Conservation (phyloP, 257 asterid genomes). For the Catharanthus roseus region DNA sequence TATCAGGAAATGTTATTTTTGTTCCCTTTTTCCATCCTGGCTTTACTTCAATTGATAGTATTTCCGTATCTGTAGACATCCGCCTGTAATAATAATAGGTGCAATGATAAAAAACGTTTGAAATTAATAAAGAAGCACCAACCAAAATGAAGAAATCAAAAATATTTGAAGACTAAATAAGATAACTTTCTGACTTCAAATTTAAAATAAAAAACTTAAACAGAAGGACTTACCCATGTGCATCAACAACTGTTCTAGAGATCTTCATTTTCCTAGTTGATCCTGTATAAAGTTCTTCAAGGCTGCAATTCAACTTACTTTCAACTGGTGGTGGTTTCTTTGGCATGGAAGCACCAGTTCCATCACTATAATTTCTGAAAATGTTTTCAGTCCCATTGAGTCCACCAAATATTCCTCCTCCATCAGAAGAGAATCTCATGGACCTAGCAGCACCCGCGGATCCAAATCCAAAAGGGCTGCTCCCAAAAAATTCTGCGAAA, state of each 20-base stretch:
- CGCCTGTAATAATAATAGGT: conserved; percentile 45
- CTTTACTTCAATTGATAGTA: conserved; percentile 63
- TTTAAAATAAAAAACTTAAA: background rate
- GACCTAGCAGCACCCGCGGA: conserved; percentile 49
- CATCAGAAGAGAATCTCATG: conserved; percentile 50
- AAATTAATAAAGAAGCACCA: too few species aligned
- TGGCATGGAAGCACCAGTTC: conserved; percentile 36
- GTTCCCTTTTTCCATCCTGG: conserved; percentile 96
- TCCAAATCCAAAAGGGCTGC: conserved; percentile 71
- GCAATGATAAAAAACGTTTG: too few species aligned
- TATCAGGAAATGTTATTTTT: conserved; percentile 79
- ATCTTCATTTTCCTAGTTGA: conserved; percentile 88
- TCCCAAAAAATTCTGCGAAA: conserved; percentile 90
- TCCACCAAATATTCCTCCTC: conserved; percentile 40
- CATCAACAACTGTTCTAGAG: conserved; percentile 63
- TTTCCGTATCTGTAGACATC: conserved; percentile 49
- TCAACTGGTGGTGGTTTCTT: conserved; percentile 86
- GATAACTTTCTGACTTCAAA: too few species aligned
- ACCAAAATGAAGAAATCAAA: too few species aligned
- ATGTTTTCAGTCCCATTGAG: conserved; percentile 32
- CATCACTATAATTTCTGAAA: conserved; percentile 38
- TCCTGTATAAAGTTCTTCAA: conserved; percentile 78
- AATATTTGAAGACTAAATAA: too few species aligned
- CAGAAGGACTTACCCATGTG: conserved; percentile 38
- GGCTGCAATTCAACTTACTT: conserved; percentile 66